Evolutionary conservation across 2,329 filamentous ascomycete species (phyloP), one percentile per base, ranked within the genome.

Genomic region (Stemphylium lycopersici): DNA sequence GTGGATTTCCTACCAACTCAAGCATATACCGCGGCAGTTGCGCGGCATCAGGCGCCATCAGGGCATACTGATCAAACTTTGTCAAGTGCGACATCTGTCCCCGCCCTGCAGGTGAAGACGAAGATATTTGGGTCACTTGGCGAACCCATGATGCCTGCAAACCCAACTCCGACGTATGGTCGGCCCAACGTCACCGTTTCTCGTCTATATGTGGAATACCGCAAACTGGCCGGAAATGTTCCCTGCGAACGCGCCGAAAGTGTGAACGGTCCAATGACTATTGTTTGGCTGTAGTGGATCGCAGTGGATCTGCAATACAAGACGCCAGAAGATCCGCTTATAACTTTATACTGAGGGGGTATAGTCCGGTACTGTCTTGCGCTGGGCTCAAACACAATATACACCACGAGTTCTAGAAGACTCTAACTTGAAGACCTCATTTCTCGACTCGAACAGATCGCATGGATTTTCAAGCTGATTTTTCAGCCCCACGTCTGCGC

Each of bases 181-280:
- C 51, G 52, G 44, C 53, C 47, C 45, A 56, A 58, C 55, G 52
- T 59, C 56, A 58, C 61, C 51, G 41, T 50, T 49, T 47, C 38
- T 47, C 37, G 48, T 52, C 52, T 34, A 43, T 22, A 48, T 44
- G 38, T 20, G 32, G 18, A 42, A 47, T 36, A 52, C 46, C 46
- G 43, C 41, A 49, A 48, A 33, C 42, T 55, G 37, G 47, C 37
- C 42, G 48, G 36, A 45, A 11, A 31, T 22, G 11, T 41, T 24
- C 40, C 41, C 37, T 45, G 40, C 20, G 47, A 38, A 31, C 47
- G 42, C 39, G 44, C 33, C 47, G 38, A 20, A 48, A 42, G 32
- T 12, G 47, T n/a, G 36, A 41, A 45, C 22, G 36, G 47, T 38
- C 36, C 40, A 37, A 32, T 22, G 20, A 15, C 41, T 16, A 33